These are phyloP conservation scores for Millerozyma acaciae DNA, from an alignment of 805 yeast genomes.

Conservation along the genomic window DNA sequence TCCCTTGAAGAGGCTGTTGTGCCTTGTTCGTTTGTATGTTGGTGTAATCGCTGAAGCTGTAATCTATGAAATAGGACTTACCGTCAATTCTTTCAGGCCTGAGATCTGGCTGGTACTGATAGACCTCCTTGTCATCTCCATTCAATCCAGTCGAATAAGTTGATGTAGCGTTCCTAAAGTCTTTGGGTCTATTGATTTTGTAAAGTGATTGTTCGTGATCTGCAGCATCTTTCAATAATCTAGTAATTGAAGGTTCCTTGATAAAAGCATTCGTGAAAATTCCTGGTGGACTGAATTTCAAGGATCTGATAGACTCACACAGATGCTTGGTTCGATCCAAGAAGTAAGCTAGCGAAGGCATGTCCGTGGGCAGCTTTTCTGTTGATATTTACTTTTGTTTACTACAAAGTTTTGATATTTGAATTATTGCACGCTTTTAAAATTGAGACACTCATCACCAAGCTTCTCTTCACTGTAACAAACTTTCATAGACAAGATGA, in stretches of 20 bases:
- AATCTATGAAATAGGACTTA: slow-evolving; percentile 29
- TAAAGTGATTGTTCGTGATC: slow-evolving; percentile 49
- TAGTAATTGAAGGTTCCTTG: slow-evolving; percentile 48
- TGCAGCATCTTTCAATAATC: slow-evolving; percentile 58
- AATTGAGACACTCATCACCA: no score
- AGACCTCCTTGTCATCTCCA: background rate
- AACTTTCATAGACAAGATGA: slow-evolving; percentile 19
- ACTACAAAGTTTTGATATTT: background rate
- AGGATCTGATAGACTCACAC: slow-evolving; percentile 36
- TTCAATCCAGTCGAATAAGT: slow-evolving; percentile 1
- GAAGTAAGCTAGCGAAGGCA: slow-evolving; percentile 20
- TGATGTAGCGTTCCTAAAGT: background rate
- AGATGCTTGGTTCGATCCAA: slow-evolving; percentile 34
- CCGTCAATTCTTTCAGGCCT: slow-evolving; percentile 51
- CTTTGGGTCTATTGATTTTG: slow-evolving; percentile 28
- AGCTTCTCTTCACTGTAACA: no score
- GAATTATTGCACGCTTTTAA: no score
- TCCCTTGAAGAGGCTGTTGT: slow-evolving; percentile 19
- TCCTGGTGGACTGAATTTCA: slow-evolving; percentile 55
- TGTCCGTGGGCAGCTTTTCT: slow-evolving; percentile 2
- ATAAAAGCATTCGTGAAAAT: slow-evolving; percentile 63
- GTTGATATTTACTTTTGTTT: slow-evolving; percentile 2
- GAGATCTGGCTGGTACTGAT: slow-evolving; percentile 12
- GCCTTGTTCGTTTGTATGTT: slow-evolving; percentile 20
- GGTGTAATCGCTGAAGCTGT: slow-evolving; percentile 27